phyloP scores from a whole-genome alignment of 495 filamentous ascomycete genomes.

The Alectoria sarmentosa region DNA sequence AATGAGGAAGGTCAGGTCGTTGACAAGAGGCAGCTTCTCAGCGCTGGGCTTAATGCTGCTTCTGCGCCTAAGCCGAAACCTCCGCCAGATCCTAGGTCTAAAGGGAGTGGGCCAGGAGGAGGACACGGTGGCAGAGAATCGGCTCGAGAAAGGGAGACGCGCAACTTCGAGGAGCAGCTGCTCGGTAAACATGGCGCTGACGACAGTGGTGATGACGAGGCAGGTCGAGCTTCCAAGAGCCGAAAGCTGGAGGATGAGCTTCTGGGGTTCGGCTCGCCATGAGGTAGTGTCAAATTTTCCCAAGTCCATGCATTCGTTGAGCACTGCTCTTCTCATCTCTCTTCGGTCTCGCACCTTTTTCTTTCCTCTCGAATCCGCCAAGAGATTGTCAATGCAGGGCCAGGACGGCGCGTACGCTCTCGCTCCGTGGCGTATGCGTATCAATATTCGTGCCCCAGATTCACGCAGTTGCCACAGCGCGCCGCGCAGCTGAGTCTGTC shows the following conservation, averaged over 20 bases:
- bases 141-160: conserved; percentile 62
- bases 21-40: conserved; percentile 85
- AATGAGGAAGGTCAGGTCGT: conserved; percentile 95
- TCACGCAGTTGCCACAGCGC: conserved; percentile 17
- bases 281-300: neutral
- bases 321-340: neutral
- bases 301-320: neutral
- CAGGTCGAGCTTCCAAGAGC: conserved; percentile 69
- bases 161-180: conserved; percentile 74
- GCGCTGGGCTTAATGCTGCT: conserved; percentile 75
- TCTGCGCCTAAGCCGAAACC: conserved; percentile 49
- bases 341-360: neutral
- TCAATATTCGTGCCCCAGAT: conserved; percentile 20
- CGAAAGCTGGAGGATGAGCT: conserved; percentile 72
- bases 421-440: conserved; percentile 19
- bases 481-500: conserved; percentile 22
- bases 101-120: conserved; percentile 12
- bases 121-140: conserved; percentile 32
- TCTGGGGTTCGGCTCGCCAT: conserved; percentile 15
- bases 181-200: conserved; percentile 24
- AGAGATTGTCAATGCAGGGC: neutral
- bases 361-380: neutral
- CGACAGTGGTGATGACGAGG: conserved; percentile 25
- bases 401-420: conserved; percentile 21
- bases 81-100: conserved; percentile 18